Evolutionary conservation across 768 basidiomycete genomes (phyloP).

Genomic region (Gymnopilus dilepis): DNA sequence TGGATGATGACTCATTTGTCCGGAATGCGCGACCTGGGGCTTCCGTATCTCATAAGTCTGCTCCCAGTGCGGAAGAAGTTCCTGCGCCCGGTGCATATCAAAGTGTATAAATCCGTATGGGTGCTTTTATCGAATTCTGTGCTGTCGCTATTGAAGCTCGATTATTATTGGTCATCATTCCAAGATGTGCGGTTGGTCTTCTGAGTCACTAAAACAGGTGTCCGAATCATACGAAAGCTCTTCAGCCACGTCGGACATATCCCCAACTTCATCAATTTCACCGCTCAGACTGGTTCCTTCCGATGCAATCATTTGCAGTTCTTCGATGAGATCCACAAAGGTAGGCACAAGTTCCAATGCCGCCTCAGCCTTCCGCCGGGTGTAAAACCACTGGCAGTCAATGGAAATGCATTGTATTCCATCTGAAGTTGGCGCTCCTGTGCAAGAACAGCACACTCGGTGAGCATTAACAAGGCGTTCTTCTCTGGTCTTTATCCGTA

Average conservation of each 20-base stretch:
- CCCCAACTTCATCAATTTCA: constrained; percentile 11
- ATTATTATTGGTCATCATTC: no score
- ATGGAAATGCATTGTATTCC: constrained; percentile 78
- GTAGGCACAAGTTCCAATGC: constrained; percentile 41
- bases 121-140: no score
- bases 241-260: background rate
- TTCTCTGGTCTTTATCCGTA: constrained; percentile 61
- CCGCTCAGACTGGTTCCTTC: constrained; percentile 22
- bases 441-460: constrained; percentile 75
- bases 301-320: constrained; percentile 32
- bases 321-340: constrained; percentile 39
- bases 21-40: constrained; percentile 34
- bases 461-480: constrained; percentile 62
- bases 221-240: background rate
- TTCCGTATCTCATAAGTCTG: constrained; percentile 26
- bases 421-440: constrained; percentile 57
- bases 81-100: constrained; percentile 49
- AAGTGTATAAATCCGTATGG: constrained; percentile 40
- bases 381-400: constrained; percentile 87
- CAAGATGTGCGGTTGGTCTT: background rate
- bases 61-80: constrained; percentile 26
- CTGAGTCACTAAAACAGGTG: background rate
- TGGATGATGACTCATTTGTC: constrained; percentile 54
- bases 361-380: constrained; percentile 63
- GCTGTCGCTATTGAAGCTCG: no score